Evolutionary conservation across 1,284 basidiomycete species (phyloP).

Genomic region (Boletus subluridellus): DNA sequence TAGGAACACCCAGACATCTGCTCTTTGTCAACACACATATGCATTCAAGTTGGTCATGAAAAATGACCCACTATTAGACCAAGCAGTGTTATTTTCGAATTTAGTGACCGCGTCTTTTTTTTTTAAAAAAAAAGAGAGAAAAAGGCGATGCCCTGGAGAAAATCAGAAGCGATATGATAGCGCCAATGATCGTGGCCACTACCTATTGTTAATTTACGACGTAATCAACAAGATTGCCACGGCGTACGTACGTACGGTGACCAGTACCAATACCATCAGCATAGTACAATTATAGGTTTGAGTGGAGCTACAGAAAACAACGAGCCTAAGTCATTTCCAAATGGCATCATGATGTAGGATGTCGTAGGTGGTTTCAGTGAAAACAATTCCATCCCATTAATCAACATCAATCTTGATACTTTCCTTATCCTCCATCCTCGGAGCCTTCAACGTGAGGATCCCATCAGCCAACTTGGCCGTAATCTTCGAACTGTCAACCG

Average conservation of each 20-base stretch:
- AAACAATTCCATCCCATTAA: constrained; percentile 1
- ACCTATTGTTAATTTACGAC: too few relatives aligned
- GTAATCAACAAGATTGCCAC: too few relatives aligned
- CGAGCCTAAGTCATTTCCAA: neutral
- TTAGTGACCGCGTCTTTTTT: constrained; percentile 52
- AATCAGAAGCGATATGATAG: constrained; percentile 42
- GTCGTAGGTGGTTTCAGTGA: neutral
- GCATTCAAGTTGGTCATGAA: neutral
- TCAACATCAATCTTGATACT: constrained; percentile 28
- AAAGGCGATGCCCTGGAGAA: constrained; percentile 16
- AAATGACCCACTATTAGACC: constrained; percentile 49
- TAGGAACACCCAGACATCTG: constrained; percentile 4
- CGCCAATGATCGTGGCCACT: too few relatives aligned
- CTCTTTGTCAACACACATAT: neutral
- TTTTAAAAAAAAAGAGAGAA: constrained; percentile 20
- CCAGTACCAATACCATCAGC: too few relatives aligned
- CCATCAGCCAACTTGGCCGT: constrained; percentile 66
- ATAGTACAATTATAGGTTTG: neutral
- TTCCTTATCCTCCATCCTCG: constrained; percentile 57
- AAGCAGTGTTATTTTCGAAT: constrained; percentile 67
- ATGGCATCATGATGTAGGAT: neutral
- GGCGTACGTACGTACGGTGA: too few relatives aligned
- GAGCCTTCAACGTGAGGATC: constrained; percentile 60
- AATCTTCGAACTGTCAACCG: constrained; percentile 57
- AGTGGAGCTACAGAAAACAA: constrained; percentile 13